Conservation (phyloP, 352 stramenopile genomes). For the Pythium monospermum region DNA sequence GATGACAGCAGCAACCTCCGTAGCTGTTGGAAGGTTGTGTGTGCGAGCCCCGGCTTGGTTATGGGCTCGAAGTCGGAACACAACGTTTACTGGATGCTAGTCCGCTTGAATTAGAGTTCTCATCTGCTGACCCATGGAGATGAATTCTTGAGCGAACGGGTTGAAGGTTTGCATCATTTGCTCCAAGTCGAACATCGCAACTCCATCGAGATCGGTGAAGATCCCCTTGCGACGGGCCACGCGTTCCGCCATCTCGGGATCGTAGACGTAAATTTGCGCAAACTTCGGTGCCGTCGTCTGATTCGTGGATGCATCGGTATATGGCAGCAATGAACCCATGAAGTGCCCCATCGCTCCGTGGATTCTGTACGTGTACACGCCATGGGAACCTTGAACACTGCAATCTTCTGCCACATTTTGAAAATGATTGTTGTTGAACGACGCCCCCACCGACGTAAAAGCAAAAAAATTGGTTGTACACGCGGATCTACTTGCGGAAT, state of each 20-base stretch:
- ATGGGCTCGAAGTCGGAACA: background rate
- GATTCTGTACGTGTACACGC: background rate
- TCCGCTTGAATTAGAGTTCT: background rate
- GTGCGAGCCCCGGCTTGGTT: background rate
- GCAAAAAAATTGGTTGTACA: constrained; percentile 6
- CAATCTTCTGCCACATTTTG: background rate
- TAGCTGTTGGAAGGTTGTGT: background rate
- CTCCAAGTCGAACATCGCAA: constrained; percentile 6
- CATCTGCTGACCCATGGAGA: background rate
- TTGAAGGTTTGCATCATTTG: constrained; percentile 3
- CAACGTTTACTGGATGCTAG: background rate
- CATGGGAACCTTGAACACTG: background rate
- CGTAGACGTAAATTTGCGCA: constrained; percentile 10
- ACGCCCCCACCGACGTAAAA: constrained; percentile 3
- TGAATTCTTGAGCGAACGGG: constrained; percentile 7
- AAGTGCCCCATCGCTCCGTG: constrained; percentile 6
- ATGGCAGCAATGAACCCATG: constrained; percentile 4
- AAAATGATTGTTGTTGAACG: background rate
- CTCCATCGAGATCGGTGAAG: background rate
- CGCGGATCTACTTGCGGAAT: background rate
- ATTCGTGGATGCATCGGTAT: background rate
- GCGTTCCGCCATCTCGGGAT: constrained; percentile 1
- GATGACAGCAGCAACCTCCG: constrained; percentile 2
- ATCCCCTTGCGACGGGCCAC: background rate
- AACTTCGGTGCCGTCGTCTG: background rate